A percentile compares a stretch with the other conserved stretches of the same genome.
Evolutionary conservation across 2,329 filamentous ascomycete species (phyloP).

Genomic region (Fusarium sterilihyphosum): DNA sequence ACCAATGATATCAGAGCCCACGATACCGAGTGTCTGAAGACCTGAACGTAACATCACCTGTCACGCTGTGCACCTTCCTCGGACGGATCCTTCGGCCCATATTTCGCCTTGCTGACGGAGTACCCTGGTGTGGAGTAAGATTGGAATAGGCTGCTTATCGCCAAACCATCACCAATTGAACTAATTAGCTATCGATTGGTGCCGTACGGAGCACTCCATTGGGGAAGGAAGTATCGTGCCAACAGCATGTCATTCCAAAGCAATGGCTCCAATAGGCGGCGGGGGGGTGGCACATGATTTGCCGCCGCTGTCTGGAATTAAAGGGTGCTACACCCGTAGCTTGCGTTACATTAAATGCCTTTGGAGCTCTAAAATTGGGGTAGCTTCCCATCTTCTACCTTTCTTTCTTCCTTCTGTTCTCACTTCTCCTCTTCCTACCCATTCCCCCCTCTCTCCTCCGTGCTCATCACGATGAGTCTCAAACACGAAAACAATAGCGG

Average conservation of each 20-base stretch:
- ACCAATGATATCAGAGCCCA: background rate
- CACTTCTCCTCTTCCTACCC: background rate
- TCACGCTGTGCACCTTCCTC: background rate
- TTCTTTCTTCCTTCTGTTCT: background rate
- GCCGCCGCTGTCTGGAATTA: no score
- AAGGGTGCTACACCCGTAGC: no score
- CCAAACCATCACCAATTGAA: background rate
- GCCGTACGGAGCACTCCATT: background rate
- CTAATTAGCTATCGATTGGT: background rate
- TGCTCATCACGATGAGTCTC: background rate
- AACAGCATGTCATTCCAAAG: background rate
- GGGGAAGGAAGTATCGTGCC: background rate
- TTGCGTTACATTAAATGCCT: no score
- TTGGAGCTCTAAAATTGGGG: background rate
- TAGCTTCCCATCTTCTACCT: background rate
- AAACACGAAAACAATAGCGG: background rate
- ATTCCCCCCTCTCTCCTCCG: background rate
- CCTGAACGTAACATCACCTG: background rate
- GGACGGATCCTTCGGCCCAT: background rate
- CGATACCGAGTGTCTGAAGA: background rate
- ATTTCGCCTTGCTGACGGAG: background rate
- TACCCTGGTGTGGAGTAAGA: background rate
- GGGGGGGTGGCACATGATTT: background rate
- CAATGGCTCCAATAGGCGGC: background rate
- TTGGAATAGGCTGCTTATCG: background rate